Base-by-base conservation (phyloP, 768 basidiomycete genomes). In the Phylloporus sp. region DNA sequence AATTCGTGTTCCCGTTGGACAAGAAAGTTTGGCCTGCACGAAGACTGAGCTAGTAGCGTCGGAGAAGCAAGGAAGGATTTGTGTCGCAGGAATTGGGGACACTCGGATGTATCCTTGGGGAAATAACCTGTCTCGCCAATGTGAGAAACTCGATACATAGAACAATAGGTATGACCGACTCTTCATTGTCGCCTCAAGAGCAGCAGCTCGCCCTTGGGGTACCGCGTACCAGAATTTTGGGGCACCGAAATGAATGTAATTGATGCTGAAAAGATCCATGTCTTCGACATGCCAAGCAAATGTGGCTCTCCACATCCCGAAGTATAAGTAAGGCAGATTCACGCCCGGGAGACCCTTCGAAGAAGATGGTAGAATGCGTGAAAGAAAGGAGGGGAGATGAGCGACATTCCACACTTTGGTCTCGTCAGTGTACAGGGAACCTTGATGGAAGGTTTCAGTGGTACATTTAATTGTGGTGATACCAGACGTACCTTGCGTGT, bases 201-300 rank as follows among this genome's bases (percentile, higher is more conserved):
- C 82, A 13, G 73, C 71, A 0, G 93, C 84, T 52, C 91, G 80
- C 16, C 78, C 86, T 68, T 97, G 95, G 4, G 97, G 97, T 16
- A 98, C 78, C 2, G 94, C 87, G 68, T 98, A 98, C 97, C 97
- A 99, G 63, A 89, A 88, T 60, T 91, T 98, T 2, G 95, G 94
- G 0, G 95, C 94, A 0, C 97, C 97, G 59, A 97, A 98, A 69
- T 99, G 97, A 49, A 99, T 91, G 67, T 94, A 98, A 66, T 99
- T 99, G 73, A 99, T 98, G 50, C 92, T 95, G 71, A 95, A 97
- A 1, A 99, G 78, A 64, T 99, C 97, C 91, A 97, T 97, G 69
- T 99, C 97, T 70, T 99, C 97, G 43, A 99, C 97, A 61, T 99
- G 97, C 95, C 97, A 99, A 0, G 94, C 91, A 70, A 98, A 98